Percentiles rank a stretch among this genome's conserved stretches.
Conservation (phyloP, 352 stramenopile genomes). For the Phytophthora megakarya region DNA sequence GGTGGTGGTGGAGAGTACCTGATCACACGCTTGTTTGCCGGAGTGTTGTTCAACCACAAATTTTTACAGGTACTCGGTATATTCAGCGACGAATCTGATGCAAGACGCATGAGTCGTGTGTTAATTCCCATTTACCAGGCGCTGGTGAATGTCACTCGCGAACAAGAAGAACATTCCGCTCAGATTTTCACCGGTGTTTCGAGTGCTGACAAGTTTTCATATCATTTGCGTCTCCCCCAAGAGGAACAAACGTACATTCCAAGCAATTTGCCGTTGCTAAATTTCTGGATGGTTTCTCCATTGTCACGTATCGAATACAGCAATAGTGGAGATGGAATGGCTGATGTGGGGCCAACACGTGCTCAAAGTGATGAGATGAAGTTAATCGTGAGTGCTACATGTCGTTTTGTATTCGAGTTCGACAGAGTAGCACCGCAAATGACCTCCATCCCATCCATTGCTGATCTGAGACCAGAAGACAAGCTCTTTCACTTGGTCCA, state of each 20-base stretch:
- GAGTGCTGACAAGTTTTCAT: slow-evolving; percentile 45
- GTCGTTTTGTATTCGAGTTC: slow-evolving; percentile 65
- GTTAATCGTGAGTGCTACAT: slow-evolving; percentile 70
- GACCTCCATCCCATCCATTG: slow-evolving; percentile 25
- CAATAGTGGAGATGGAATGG: slow-evolving; percentile 23
- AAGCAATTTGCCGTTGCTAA: slow-evolving; percentile 65
- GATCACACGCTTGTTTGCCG: slow-evolving; percentile 48
- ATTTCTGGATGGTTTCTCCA: slow-evolving; percentile 73
- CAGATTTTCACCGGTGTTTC: slow-evolving; percentile 36
- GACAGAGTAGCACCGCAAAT: slow-evolving; percentile 38
- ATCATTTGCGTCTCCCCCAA: slow-evolving; percentile 62
- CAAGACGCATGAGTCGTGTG: slow-evolving; percentile 50
- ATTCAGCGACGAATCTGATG: slow-evolving; percentile 50
- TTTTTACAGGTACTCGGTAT: slow-evolving; percentile 47
- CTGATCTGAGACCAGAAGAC: slow-evolving; percentile 53
- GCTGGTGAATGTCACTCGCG: slow-evolving; percentile 55
- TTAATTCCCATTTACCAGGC: slow-evolving; percentile 74
- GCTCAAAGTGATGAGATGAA: slow-evolving; percentile 74
- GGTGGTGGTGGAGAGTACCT: slow-evolving; percentile 55
- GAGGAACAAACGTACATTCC: slow-evolving; percentile 54
- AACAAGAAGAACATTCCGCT: slow-evolving; percentile 60
- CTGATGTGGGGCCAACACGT: slow-evolving; percentile 37
- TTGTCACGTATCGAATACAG: slow-evolving; percentile 72
- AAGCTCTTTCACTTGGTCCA: slow-evolving; percentile 80
- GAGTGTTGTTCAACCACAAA: slow-evolving; percentile 52